Conservation (phyloP, 2,329 filamentous ascomycete species). For the Cryoendolithus antarcticus region DNA sequence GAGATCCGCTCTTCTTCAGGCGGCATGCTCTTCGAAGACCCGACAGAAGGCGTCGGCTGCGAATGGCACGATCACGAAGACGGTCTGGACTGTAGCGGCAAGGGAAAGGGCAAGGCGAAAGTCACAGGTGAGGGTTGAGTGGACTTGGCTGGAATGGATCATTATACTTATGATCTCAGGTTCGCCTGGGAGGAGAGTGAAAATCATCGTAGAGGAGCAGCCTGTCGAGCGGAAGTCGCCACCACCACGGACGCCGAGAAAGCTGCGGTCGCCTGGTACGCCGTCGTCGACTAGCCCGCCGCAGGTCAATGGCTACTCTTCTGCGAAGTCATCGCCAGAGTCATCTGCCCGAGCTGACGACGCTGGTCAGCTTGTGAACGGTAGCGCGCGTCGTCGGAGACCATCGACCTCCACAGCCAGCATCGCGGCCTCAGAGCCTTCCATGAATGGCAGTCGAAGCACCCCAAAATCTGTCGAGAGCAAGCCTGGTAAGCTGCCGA, state of each 20-base stretch:
- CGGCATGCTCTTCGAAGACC: conserved; percentile 40
- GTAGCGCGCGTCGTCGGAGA: too few species aligned
- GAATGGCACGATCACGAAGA: conserved; percentile 40
- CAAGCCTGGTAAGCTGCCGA: too few species aligned
- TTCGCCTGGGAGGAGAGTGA: conserved; percentile 1
- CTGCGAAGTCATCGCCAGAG: too few species aligned
- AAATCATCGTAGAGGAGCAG: conserved; percentile 2
- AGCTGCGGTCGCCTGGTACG: conserved; percentile 1
- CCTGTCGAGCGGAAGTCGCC: neutral
- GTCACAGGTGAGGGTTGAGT: conserved; percentile 4
- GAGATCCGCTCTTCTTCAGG: conserved; percentile 38
- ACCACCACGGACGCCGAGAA: conserved; percentile 2
- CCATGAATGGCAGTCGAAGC: too few species aligned
- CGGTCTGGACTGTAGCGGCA: conserved; percentile 13
- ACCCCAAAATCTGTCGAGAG: too few species aligned
- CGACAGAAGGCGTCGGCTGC: conserved; percentile 35
- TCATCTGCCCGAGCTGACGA: too few species aligned
- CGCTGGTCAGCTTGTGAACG: too few species aligned
- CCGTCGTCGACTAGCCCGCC: neutral
- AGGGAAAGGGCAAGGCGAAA: conserved; percentile 2
- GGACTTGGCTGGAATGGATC: conserved; percentile 3
- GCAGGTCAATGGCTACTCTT: too few species aligned
- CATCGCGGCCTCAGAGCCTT: too few species aligned
- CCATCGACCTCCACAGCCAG: too few species aligned
- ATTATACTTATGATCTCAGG: conserved; percentile 4